Conservation (phyloP, 2,329 filamentous ascomycete species). For the Leptodontidium sp. region DNA sequence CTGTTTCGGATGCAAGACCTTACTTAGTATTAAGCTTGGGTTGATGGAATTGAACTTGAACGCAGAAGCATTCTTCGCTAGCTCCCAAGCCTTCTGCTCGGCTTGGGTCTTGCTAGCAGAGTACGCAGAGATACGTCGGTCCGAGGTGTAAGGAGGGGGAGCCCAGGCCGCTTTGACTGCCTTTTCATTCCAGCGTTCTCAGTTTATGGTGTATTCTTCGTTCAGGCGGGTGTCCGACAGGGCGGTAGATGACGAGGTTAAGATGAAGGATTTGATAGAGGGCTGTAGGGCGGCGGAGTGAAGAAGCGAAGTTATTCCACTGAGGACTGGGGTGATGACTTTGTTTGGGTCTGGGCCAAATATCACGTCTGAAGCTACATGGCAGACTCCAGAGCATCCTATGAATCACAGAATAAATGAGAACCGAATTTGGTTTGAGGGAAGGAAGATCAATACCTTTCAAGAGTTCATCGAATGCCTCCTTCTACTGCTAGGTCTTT, state of each 20-base stretch:
- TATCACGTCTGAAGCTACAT: conserved; percentile 50
- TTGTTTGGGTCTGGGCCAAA: conserved; percentile 50
- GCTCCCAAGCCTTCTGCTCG: conserved; percentile 50
- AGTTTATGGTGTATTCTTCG: conserved; percentile 34
- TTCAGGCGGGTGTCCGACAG: conserved; percentile 32
- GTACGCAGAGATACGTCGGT: conserved; percentile 43
- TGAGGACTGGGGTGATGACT: conserved; percentile 49
- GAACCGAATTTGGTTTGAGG: not conserved
- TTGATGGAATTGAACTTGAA: conserved; percentile 43
- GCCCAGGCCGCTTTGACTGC: conserved; percentile 47
- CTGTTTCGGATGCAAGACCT: not conserved
- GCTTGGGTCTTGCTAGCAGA: conserved; percentile 49
- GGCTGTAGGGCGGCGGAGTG: conserved; percentile 48
- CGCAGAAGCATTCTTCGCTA: conserved; percentile 39
- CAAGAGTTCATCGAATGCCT: conserved; percentile 39
- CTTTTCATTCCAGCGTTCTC: conserved; percentile 47
- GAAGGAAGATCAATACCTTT: conserved; percentile 29
- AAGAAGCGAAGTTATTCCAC: conserved; percentile 45
- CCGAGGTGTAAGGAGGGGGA: conserved; percentile 42
- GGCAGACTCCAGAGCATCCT: conserved; percentile 48
- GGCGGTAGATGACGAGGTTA: conserved; percentile 47
- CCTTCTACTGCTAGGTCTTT: conserved; percentile 45
- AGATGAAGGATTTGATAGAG: conserved; percentile 50
- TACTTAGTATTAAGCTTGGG: conserved; percentile 32
- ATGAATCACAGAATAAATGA: not conserved